Conservation (phyloP, 225 moss, liverwort and hornwort species). For the Physcomitrellopsis africana region DNA sequence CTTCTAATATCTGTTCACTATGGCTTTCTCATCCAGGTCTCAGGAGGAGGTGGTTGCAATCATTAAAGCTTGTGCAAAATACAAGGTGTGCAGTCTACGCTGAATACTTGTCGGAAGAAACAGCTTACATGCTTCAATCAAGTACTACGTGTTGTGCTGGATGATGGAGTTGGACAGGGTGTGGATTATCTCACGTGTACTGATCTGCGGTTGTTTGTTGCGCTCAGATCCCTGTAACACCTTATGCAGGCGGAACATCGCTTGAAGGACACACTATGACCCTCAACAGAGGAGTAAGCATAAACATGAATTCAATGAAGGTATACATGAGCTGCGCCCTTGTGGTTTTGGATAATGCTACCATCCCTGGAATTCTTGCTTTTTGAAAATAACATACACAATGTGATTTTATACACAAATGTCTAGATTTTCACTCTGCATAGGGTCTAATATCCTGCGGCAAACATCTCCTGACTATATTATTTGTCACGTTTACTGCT, state of each 20-base stretch:
- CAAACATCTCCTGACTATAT: neutral
- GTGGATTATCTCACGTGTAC: slow-evolving; percentile 1
- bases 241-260: slow-evolving; percentile 91
- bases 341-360: neutral
- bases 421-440: neutral
- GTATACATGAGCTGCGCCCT: slow-evolving; percentile 40
- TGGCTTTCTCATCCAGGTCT: slow-evolving; percentile 37
- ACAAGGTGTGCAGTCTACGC: slow-evolving; percentile 60
- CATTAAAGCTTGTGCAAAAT: slow-evolving; percentile 81
- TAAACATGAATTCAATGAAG: slow-evolving; percentile 97
- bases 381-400: neutral
- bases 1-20: slow-evolving; percentile 20
- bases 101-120: slow-evolving; percentile 11
- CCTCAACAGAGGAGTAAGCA: slow-evolving; percentile 71
- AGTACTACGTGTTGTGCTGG: slow-evolving; percentile 8
- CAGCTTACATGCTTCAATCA: neutral
- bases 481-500: slow-evolving; percentile 5
- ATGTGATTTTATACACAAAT: neutral
- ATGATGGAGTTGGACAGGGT: slow-evolving; percentile 13
- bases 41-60: slow-evolving; percentile 80
- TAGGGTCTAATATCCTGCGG: neutral
- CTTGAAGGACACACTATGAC: slow-evolving; percentile 94
- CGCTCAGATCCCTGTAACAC: slow-evolving; percentile 78
- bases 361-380: slow-evolving; percentile 20
- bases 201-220: slow-evolving; percentile 27